Evolutionary conservation across 257 asterid genomes (phyloP).

Genomic region (Forsythia suspensa): DNA sequence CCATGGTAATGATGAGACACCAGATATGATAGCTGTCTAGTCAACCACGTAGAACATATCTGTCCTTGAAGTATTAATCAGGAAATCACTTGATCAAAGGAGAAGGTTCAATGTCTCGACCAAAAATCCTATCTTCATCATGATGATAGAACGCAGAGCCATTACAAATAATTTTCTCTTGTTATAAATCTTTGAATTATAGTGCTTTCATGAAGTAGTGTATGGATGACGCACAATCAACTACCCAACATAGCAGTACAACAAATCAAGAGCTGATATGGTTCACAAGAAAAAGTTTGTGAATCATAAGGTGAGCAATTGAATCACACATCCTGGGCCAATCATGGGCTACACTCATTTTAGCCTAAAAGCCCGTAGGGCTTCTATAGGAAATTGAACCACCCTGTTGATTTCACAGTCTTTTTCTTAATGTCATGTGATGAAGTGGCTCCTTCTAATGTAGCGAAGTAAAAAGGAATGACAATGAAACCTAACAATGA

Average conservation of each 20-base stretch:
- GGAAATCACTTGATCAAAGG: slow-evolving; percentile 6
- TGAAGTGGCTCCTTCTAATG: not conserved
- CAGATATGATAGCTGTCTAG: slow-evolving; percentile 97
- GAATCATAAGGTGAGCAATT: not conserved
- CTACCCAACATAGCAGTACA: not conserved
- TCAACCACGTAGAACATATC: slow-evolving; percentile 42
- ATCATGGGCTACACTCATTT: slow-evolving; percentile 1
- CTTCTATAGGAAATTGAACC: slow-evolving; percentile 10
- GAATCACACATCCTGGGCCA: not conserved
- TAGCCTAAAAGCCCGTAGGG: not conserved
- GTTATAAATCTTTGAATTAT: not conserved
- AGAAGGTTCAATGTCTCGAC: not conserved
- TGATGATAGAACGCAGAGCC: not conserved
- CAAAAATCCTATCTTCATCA: not conserved
- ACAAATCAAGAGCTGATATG: not conserved
- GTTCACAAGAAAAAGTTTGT: not conserved
- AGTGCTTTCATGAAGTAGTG: not conserved
- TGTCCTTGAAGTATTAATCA: slow-evolving; percentile 30
- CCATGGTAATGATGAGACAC: slow-evolving; percentile 91
- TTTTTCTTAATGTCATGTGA: not conserved
- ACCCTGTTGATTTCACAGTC: slow-evolving; percentile 14
- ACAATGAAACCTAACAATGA: not conserved
- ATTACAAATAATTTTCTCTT: not conserved
- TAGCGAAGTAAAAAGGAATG: not conserved
- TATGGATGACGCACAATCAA: not conserved